Evolutionary conservation across 1,284 basidiomycete genomes (phyloP), one percentile per base, ranked within the genome.

Genomic region (Trichosporon coremiiforme): DNA sequence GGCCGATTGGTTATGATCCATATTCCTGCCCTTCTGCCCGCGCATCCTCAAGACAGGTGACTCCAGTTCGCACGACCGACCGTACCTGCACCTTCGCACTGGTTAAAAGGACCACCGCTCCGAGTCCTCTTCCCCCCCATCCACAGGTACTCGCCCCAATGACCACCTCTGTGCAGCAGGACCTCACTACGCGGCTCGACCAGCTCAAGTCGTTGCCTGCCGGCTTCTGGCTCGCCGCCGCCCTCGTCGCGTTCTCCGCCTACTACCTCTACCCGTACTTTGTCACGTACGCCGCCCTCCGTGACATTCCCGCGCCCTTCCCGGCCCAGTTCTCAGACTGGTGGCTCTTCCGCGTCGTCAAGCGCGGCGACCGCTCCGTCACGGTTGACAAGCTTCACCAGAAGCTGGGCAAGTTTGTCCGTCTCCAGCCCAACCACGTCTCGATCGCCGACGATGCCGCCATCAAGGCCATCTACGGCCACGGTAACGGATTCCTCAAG

Each of bases 371-470:
- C 71, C 88, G 94, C 62, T 93, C 89, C 25, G 88, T 91, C 75
- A 83, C 86, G 2, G 89, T 96, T 2, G 92, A 96, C 77, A 80
- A 88, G 72, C 83, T 91, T 75, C 94, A 96, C 82, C 75, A 87
- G 79, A 89, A 89, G 84, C 87, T 93, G 73, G 92, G 92, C 53
- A 88, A 87, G 2, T 86, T 94, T 67, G 90, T 94, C n/a, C 90
- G 94, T 73, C 85, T 96, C 70, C 91, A 92, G 0, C 93, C 94
- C 0, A 93, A 94, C 80, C 92, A 95, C 77, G 85, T 94, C 29
- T 94, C 92, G 3, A 87, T 95, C 68, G 88, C 91, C 20, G 90
- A 93, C 78, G 91, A 92, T 0, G 88, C 88, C 0, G 93, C 92
- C 0, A 86, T 95, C 25, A 87, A 87, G 70, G 80, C 89, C 72